A percentile compares a stretch with the other conserved stretches of the same genome.
These are phyloP conservation scores for Cryptococcus floricola DNA, from an alignment of 1,284 basidiomycete genomes.

Conservation along the genomic window DNA sequence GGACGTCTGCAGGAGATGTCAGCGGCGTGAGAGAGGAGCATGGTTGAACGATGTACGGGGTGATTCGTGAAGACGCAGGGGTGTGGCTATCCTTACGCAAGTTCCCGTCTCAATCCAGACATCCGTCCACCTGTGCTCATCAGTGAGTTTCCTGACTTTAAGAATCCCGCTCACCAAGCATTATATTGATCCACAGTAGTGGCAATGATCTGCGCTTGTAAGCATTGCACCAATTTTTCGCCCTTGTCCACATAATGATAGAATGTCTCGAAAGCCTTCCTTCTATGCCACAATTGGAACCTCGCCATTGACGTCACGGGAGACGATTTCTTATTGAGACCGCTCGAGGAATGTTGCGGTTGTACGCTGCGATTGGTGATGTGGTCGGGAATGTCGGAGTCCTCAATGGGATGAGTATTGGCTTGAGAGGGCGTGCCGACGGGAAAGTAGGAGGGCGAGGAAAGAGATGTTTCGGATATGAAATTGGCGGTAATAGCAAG, in stretches of 20 bases:
- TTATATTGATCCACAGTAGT: conserved; percentile 36
- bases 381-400: conserved; percentile 13
- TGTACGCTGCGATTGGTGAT: not conserved
- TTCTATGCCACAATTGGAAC: conserved; percentile 45
- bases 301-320: conserved; percentile 21
- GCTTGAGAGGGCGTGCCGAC: conserved; percentile 23
- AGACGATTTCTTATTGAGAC: not conserved
- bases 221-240: conserved; percentile 25
- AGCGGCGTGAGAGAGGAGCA: not conserved
- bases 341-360: not conserved
- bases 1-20: conserved; percentile 4
- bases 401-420: conserved; percentile 30
- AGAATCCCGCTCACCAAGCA: conserved; percentile 20
- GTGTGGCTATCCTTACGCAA: conserved; percentile 30
- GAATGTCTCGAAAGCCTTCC: conserved; percentile 31
- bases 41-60: conserved; percentile 17
- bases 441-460: conserved; percentile 36
- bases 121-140: conserved; percentile 26
- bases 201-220: conserved; percentile 31
- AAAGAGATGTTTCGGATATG: conserved; percentile 26
- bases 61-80: conserved; percentile 32
- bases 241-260: conserved; percentile 23
- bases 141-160: not conserved
- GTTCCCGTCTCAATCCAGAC: conserved; percentile 37
- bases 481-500: conserved; percentile 33